Evolutionary conservation across 257 asterid genomes (phyloP), one percentile per base, ranked within the genome.

Genomic region (Osmanthus fragrans): DNA sequence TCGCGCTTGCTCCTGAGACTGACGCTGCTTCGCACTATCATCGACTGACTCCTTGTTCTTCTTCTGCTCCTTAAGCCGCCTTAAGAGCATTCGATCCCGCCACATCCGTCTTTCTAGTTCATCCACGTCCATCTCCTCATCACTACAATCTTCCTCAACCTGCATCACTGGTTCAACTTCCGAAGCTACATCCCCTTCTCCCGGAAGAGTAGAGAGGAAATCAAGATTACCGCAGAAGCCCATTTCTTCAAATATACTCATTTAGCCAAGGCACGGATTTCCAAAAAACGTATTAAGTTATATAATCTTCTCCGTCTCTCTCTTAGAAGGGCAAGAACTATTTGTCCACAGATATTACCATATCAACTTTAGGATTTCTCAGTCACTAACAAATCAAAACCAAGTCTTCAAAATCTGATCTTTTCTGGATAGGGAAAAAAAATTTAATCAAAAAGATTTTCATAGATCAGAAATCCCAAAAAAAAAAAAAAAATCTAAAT

Each of bases 41-140:
- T 85, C 88, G 8, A 8, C 42, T 76, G 42, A 83, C 70, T 77
- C 87, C 73, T 83, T 84, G 21, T 56, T 69, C 84, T 86, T 87
- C 79, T 80, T 84, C 77, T 85, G 84, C 80, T 85, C 94, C 81
- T 86, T 89, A 11, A 89, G 86, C 11, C 88, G 84, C 77, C 72
- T 87, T 78, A 82, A 65, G 15, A 73, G 89, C 87, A 89, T 71
- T 30, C 88, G 79, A 74, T 88, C 89, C 60, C 77, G 81, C 94
- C 92, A 88, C 87, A 90, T 88, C 65, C 91, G 83, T 73, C 80
- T 90, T 65, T 90, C 91, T 7, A 90, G 82, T 77, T 86, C 89
- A 45, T 85, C 88, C 0, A 85, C 85, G 56, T 83, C 92, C 85
- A 87, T 75, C 72, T 90, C 94, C 45, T 90, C 91, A 49, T 86